A percentile compares a stretch with the other conserved stretches of the same genome.
phyloP scores from a whole-genome alignment of 306 rosid genomes.

The Nissolia schottii region DNA sequence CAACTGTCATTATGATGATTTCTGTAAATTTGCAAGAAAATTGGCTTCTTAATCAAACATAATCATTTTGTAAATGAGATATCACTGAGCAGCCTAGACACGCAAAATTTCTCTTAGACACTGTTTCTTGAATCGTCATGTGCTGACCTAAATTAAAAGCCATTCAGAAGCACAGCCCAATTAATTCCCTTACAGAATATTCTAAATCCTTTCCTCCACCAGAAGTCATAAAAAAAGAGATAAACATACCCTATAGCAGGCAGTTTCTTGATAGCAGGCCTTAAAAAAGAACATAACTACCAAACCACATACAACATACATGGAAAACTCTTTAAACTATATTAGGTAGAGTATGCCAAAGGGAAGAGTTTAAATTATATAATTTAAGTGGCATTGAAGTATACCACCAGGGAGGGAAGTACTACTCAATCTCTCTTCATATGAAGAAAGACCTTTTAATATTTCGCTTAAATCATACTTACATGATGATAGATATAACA shows the following conservation, averaged over 20 bases:
- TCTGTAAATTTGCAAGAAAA: background rate
- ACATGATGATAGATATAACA: slow-evolving; percentile 98
- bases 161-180: too few species aligned
- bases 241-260: background rate
- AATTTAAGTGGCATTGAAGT: background rate
- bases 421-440: background rate
- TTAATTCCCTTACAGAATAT: too few species aligned
- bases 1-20: background rate
- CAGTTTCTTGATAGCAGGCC: background rate
- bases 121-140: background rate
- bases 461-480: slow-evolving; percentile 21
- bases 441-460: background rate
- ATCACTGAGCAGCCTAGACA: background rate
- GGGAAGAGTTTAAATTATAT: background rate
- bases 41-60: background rate
- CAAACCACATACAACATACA: background rate
- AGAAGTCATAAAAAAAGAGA: background rate
- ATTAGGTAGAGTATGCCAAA: background rate
- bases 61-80: background rate
- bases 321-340: background rate
- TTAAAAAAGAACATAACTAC: background rate
- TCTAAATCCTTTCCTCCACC: too few species aligned
- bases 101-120: too few species aligned
- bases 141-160: background rate
- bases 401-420: background rate